A percentile compares a stretch with the other conserved stretches of the same genome.
Conservation (phyloP, 2,329 filamentous ascomycete genomes). For the Grosmannia huntii region DNA sequence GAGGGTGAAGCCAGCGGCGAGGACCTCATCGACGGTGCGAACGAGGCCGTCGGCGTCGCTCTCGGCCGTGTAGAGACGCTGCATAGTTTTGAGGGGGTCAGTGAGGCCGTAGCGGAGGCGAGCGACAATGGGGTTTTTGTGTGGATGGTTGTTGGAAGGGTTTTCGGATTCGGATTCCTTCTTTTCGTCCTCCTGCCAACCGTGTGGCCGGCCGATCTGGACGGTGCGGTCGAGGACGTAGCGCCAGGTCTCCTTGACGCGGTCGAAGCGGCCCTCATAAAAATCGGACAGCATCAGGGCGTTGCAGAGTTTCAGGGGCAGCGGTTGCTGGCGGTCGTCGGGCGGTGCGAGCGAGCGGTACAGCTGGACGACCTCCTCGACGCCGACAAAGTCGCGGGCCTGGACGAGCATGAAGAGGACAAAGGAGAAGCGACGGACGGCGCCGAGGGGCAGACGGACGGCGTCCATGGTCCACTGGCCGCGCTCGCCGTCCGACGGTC, state of each 20-base stretch:
- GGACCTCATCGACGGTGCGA: conserved; percentile 36
- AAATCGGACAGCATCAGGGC: conserved; percentile 57
- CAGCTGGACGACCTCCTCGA: conserved; percentile 30
- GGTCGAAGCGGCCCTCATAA: conserved; percentile 40
- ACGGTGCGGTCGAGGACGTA: conserved; percentile 42
- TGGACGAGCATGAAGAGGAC: conserved; percentile 27
- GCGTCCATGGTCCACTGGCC: background rate
- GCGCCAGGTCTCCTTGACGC: conserved; percentile 55
- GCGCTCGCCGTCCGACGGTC: conserved; percentile 9
- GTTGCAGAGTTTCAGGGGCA: conserved; percentile 43
- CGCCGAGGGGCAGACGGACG: conserved; percentile 14
- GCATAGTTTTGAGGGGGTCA: conserved; percentile 36
- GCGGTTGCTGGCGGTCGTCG: conserved; percentile 16
- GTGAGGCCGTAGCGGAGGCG: conserved; percentile 39
- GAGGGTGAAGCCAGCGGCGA: conserved; percentile 56
- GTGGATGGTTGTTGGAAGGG: conserved; percentile 1
- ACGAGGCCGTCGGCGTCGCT: conserved; percentile 35
- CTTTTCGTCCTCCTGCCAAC: background rate
- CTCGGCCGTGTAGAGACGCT: conserved; percentile 27
- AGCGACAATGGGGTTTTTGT: conserved; percentile 24
- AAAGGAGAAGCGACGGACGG: conserved; percentile 23
- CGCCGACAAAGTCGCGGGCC: conserved; percentile 24
- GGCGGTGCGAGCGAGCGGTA: conserved; percentile 25
- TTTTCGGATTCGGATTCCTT: background rate
- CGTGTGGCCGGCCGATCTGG: conserved; percentile 24